Percentiles rank a stretch among this genome's conserved stretches.
Evolutionary conservation across 1,139 yeast species (phyloP).

Genomic region (Geotrichum carabidarum): DNA sequence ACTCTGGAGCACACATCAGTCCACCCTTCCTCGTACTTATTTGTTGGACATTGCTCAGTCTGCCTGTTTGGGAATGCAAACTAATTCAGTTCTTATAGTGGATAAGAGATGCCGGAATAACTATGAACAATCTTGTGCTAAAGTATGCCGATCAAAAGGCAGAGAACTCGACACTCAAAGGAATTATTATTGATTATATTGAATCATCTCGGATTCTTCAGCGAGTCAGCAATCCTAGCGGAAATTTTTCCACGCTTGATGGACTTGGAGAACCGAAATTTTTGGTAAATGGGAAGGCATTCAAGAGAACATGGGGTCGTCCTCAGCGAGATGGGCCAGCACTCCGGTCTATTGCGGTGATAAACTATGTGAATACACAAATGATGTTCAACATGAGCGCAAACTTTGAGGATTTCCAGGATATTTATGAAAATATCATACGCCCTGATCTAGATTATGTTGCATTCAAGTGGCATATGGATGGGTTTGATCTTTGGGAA

Average conservation of each 20-base stretch:
- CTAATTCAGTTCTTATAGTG: conserved; percentile 39
- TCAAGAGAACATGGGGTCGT: conserved; percentile 74
- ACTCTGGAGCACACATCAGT: not conserved
- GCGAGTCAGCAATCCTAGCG: conserved; percentile 62
- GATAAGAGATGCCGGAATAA: conserved; percentile 86
- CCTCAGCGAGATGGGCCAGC: conserved; percentile 98
- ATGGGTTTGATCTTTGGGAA: conserved; percentile 91
- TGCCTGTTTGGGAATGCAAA: no score
- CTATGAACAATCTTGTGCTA: conserved; percentile 61
- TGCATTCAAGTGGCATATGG: conserved; percentile 54
- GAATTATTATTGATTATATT: conserved; percentile 54
- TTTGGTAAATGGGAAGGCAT: conserved; percentile 57
- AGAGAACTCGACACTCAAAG: conserved; percentile 34
- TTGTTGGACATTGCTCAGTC: not conserved
- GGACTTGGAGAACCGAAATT: conserved; percentile 92
- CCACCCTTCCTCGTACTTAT: not conserved
- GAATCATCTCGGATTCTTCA: conserved; percentile 57
- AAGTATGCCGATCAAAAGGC: conserved; percentile 43
- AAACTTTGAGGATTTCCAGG: conserved; percentile 23
- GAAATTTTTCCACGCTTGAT: conserved; percentile 46
- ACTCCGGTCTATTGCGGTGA: conserved; percentile 60
- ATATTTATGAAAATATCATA: conserved; percentile 43
- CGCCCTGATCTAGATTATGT: conserved; percentile 70
- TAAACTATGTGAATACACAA: conserved; percentile 50
- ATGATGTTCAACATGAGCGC: conserved; percentile 33